Evolutionary conservation across 192 early-diverging fungal species (phyloP).

Genomic region (Coemansia aciculifera): DNA sequence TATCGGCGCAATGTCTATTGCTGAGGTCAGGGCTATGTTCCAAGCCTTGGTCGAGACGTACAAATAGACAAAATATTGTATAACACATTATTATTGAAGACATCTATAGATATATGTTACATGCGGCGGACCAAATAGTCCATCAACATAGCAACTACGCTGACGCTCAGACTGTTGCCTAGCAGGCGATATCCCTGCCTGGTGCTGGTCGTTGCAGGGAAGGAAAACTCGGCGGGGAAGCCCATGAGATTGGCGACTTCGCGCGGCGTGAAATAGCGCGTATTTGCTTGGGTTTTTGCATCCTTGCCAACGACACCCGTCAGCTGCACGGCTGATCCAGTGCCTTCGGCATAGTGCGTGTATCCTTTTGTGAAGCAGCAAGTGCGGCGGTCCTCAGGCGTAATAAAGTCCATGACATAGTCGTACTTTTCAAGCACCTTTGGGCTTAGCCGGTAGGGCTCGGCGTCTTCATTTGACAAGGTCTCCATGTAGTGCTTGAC

Average conservation of each 20-base stretch:
- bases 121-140: conserved; percentile 61
- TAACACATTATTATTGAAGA: not conserved
- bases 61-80: conserved; percentile 27
- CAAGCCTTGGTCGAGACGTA: conserved; percentile 49
- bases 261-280: conserved; percentile 57
- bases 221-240: conserved; percentile 73
- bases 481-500: conserved; percentile 46
- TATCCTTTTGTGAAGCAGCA: conserved; percentile 88
- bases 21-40: conserved; percentile 62
- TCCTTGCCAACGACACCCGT: conserved; percentile 26
- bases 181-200: conserved; percentile 83
- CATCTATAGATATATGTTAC: conserved; percentile 10
- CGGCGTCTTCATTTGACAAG: conserved; percentile 15
- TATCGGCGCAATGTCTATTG: conserved; percentile 64
- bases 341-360: conserved; percentile 61
- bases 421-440: conserved; percentile 38
- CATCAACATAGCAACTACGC: conserved; percentile 77
- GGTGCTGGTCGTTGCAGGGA: conserved; percentile 64
- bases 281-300: conserved; percentile 36
- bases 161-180: conserved; percentile 89
- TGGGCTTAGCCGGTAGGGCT: conserved; percentile 19
- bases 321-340: conserved; percentile 33
- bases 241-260: conserved; percentile 80
- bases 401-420: conserved; percentile 67
- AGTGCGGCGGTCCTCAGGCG: conserved; percentile 59